Conservation (phyloP, 192 early-diverging fungal species). For the Coemansia sp. region DNA sequence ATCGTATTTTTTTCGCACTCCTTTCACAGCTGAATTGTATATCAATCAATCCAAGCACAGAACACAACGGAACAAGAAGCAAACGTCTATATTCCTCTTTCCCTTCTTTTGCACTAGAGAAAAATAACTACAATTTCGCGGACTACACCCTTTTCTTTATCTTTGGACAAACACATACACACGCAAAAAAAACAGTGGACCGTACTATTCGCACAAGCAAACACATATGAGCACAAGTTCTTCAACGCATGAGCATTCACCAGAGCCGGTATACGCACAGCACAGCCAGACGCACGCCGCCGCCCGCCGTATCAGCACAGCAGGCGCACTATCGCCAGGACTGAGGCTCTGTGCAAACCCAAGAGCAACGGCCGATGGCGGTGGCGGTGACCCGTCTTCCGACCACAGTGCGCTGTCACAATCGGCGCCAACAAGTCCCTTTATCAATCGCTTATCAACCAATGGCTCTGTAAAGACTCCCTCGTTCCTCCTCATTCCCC, state of each 20-base stretch:
- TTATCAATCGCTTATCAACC: neutral
- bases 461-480: neutral
- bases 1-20: neutral
- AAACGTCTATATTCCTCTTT: too few species aligned
- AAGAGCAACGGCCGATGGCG: neutral
- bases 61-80: too few species aligned
- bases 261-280: neutral
- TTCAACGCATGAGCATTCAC: neutral
- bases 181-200: too few species aligned
- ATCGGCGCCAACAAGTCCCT: conserved; percentile 42
- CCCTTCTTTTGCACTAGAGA: neutral
- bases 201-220: too few species aligned
- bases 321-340: neutral
- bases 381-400: neutral
- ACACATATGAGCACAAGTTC: conserved; percentile 2
- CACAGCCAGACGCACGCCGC: neutral
- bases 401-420: conserved; percentile 12
- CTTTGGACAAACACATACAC: too few species aligned
- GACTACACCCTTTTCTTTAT: neutral
- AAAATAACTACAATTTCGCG: neutral
- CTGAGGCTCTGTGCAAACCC: neutral
- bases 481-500: conserved; percentile 1
- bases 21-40: too few species aligned
- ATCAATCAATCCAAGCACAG: too few species aligned
- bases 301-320: neutral